Conservation (phyloP, 345 rosid species). For the Geranium brycei region DNA sequence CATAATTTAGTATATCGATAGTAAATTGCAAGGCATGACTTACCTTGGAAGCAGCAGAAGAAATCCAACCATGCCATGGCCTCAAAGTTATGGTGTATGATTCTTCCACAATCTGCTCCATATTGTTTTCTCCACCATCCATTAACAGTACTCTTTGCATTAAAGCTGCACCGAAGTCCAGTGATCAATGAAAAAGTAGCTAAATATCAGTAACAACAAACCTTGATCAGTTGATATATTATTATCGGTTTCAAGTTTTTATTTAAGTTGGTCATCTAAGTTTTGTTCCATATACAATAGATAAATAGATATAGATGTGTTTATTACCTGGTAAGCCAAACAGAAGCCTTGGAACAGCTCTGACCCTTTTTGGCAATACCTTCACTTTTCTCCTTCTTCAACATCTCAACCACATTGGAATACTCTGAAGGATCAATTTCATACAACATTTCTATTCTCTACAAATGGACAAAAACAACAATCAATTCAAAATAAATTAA, state of each 20-base stretch:
- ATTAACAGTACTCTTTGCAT: conserved; percentile 35
- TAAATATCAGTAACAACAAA: too few species aligned
- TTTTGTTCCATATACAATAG: neutral
- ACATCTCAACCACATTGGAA: conserved; percentile 53
- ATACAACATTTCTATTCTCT: conserved; percentile 61
- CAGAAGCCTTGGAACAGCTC: conserved; percentile 66
- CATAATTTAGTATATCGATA: too few species aligned
- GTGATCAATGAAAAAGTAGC: conserved; percentile 27
- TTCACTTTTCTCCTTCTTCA: conserved; percentile 56
- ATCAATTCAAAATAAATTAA: neutral
- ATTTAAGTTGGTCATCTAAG: too few species aligned
- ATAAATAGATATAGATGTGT: neutral
- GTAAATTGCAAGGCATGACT: too few species aligned
- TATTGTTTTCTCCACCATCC: conserved; percentile 36
- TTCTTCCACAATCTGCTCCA: conserved; percentile 74
- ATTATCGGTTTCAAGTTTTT: too few species aligned
- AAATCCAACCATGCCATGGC: conserved; percentile 93
- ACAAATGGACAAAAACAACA: neutral
- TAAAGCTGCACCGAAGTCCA: conserved; percentile 55
- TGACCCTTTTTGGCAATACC: conserved; percentile 36
- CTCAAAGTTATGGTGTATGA: conserved; percentile 57
- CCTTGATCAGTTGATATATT: too few species aligned
- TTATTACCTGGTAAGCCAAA: conserved; percentile 87
- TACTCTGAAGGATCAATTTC: conserved; percentile 44
- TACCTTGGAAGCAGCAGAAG: conserved; percentile 87